Percentiles rank a stretch among this genome's conserved stretches.
Evolutionary conservation across 345 rosid species (phyloP).

Genomic region (Hibiscus syriacus): DNA sequence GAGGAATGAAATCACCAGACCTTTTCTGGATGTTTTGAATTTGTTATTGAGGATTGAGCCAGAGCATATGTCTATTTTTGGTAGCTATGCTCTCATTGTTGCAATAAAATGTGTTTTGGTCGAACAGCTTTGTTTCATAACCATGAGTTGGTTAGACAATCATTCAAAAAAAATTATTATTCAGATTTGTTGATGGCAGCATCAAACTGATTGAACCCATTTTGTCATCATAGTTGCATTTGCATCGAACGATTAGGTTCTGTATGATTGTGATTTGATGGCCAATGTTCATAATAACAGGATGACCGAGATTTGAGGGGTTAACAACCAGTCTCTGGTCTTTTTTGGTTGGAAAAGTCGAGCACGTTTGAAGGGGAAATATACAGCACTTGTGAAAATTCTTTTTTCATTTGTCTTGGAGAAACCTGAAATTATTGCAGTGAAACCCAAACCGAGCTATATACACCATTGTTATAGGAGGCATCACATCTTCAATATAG

Average conservation of each 20-base stretch:
- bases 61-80: constrained; percentile 4
- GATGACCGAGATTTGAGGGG: not conserved
- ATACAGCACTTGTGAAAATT: not conserved
- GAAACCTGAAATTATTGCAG: not conserved
- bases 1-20: constrained; percentile 37
- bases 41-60: not conserved
- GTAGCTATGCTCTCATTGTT: constrained; percentile 11
- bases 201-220: too few relatives aligned
- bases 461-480: not conserved
- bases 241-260: not conserved
- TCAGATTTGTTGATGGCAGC: not conserved
- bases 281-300: not conserved
- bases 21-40: constrained; percentile 2
- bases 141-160: not conserved
- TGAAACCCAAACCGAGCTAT: not conserved
- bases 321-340: not conserved
- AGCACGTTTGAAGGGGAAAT: not conserved
- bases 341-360: not conserved
- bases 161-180: not conserved
- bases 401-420: not conserved
- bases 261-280: not conserved
- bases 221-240: not conserved
- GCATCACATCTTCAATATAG: not conserved
- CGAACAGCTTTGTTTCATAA: not conserved
- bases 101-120: constrained; percentile 9